Evolutionary conservation across 495 filamentous ascomycete species (phyloP).

Genomic region (Monascus purpureus): DNA sequence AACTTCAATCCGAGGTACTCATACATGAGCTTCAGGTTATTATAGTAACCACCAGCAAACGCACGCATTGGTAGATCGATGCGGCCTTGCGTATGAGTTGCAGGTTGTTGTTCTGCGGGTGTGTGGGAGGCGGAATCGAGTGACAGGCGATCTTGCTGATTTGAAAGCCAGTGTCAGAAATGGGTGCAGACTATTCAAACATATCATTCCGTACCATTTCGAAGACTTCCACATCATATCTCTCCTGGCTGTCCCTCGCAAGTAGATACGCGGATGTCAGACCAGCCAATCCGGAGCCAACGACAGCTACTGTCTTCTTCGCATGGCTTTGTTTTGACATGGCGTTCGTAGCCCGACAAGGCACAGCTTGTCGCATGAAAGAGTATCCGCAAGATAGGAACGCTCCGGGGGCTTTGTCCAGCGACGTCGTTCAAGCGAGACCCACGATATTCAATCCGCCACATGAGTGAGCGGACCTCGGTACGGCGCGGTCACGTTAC

Average conservation of each 20-base stretch:
- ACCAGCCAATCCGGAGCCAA: conserved; percentile 43
- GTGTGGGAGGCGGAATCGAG: conserved; percentile 28
- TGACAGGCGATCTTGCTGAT: conserved; percentile 20
- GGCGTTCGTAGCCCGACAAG: too few species aligned
- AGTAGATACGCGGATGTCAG: conserved; percentile 37
- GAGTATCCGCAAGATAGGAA: too few species aligned
- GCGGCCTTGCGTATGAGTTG: conserved; percentile 9
- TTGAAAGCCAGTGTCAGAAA: background rate
- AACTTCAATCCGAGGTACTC: conserved; percentile 33
- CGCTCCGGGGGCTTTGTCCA: too few species aligned
- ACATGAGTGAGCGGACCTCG: too few species aligned
- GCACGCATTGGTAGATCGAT: conserved; percentile 44
- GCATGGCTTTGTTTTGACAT: too few species aligned
- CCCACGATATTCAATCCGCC: too few species aligned
- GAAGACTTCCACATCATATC: conserved; percentile 33
- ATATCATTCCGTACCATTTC: conserved; percentile 28
- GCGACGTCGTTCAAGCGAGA: too few species aligned
- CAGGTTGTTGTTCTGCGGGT: conserved; percentile 8
- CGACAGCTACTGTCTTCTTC: conserved; percentile 28
- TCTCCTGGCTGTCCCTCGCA: conserved; percentile 20
- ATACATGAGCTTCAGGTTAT: conserved; percentile 39
- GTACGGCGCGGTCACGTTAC: too few species aligned
- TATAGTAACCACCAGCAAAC: conserved; percentile 39
- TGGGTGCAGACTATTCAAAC: conserved; percentile 4
- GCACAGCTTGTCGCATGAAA: too few species aligned